Percentiles rank a stretch among this genome's conserved stretches.
phyloP scores from a whole-genome alignment of 345 rosid genomes.

The Arabidopsis suecica region DNA sequence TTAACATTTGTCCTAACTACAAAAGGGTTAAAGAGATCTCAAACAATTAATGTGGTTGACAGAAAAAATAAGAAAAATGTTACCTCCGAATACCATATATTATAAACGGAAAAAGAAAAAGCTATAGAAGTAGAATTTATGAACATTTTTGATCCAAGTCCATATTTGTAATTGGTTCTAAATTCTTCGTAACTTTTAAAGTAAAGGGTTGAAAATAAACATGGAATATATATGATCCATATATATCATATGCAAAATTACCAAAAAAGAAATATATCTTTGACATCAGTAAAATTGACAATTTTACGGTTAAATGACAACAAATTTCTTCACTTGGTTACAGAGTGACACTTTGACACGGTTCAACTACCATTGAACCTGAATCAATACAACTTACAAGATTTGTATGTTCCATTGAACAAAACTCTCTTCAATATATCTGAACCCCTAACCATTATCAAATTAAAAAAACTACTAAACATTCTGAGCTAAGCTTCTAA shows the following conservation, averaged over 20 bases:
- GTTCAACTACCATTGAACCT: slow-evolving; percentile 48
- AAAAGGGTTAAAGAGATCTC: not conserved
- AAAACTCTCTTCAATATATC: not conserved
- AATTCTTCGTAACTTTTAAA: not conserved
- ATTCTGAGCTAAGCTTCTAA: slow-evolving; percentile 42
- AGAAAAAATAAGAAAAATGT: not conserved
- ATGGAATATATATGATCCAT: not conserved
- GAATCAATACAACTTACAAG: slow-evolving; percentile 28
- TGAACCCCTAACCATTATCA: not conserved
- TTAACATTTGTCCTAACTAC: not conserved
- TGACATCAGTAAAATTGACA: not conserved
- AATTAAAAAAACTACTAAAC: slow-evolving; percentile 8
- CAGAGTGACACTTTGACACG: slow-evolving; percentile 17
- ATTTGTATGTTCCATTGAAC: not conserved
- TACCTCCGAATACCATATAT: not conserved
- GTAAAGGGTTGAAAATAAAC: not conserved
- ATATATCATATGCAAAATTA: too few relatives aligned
- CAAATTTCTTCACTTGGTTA: slow-evolving; percentile 26
- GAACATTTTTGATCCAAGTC: not conserved
- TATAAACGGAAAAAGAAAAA: not conserved
- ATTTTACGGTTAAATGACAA: not conserved
- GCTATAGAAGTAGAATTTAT: not conserved
- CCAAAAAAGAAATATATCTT: not conserved
- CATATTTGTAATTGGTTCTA: not conserved
- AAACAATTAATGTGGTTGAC: slow-evolving; percentile 9